These are phyloP conservation scores for Lecanicillium sp. DNA, from an alignment of 2,329 filamentous ascomycete species.

Conservation along the genomic window DNA sequence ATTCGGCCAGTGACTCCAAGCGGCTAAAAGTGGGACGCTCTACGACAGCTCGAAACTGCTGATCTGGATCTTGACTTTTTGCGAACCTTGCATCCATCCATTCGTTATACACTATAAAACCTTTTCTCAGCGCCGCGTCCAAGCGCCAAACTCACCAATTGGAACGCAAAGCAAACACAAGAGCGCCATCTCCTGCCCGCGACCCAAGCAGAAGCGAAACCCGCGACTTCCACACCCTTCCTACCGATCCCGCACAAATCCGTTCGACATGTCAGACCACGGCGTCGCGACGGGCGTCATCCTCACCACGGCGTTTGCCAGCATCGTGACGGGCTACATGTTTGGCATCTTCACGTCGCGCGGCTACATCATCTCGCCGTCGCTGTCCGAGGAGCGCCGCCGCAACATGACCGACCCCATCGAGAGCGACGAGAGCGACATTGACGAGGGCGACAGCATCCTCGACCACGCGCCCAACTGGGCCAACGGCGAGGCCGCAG, in stretches of 20 bases:
- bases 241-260: slow-evolving; percentile 1
- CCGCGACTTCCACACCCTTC: background rate
- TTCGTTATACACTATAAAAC: too few relatives aligned
- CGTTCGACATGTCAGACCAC: slow-evolving; percentile 23
- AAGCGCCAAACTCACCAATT: too few relatives aligned
- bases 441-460: slow-evolving; percentile 51
- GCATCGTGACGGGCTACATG: slow-evolving; percentile 71
- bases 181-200: too few relatives aligned
- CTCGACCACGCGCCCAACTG: slow-evolving; percentile 63
- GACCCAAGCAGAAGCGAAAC: too few relatives aligned
- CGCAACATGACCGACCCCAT: slow-evolving; percentile 50
- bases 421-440: slow-evolving; percentile 62
- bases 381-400: slow-evolving; percentile 48
- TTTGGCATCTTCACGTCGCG: slow-evolving; percentile 66
- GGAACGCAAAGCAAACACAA: too few relatives aligned
- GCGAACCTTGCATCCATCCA: too few relatives aligned
- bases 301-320: slow-evolving; percentile 65
- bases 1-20: too few relatives aligned
- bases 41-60: background rate
- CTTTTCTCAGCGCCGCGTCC: too few relatives aligned
- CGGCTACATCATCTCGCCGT: slow-evolving; percentile 51
- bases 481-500: slow-evolving; percentile 53
- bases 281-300: slow-evolving; percentile 35
- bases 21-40: slow-evolving; percentile 5
- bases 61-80: background rate